Percentiles rank a stretch among this genome's conserved stretches.
phyloP scores from a whole-genome alignment of 2,329 filamentous ascomycete species.

The Rutstroemia sp. region DNA sequence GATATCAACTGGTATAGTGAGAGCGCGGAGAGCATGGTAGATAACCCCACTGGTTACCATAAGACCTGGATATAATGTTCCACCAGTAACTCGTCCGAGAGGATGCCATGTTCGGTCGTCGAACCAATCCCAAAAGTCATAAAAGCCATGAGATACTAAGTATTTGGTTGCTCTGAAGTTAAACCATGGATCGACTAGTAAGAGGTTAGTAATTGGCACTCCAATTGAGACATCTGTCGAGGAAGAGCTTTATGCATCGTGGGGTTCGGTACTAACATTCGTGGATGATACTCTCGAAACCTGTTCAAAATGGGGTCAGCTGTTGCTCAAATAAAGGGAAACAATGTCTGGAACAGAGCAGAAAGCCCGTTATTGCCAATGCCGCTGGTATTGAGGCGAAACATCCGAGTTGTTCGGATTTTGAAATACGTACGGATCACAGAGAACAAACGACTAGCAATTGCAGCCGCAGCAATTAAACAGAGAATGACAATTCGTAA shows the following conservation, averaged over 20 bases:
- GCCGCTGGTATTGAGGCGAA: too few relatives aligned
- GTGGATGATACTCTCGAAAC: constrained; percentile 99
- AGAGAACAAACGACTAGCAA: constrained; percentile 92
- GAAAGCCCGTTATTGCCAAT: background rate
- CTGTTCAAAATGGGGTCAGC: constrained; percentile 38
- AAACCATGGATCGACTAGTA: constrained; percentile 95
- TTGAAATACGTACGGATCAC: constrained; percentile 72
- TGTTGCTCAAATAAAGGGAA: constrained; percentile 6
- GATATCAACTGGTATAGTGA: constrained; percentile 93
- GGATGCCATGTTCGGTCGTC: constrained; percentile 99
- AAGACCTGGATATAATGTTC: constrained; percentile 95
- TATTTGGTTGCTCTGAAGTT: constrained; percentile 99
- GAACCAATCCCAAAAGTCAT: constrained; percentile 99
- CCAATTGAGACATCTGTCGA: constrained; percentile 17
- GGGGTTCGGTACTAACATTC: constrained; percentile 66
- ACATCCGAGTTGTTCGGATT: background rate
- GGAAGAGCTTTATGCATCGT: constrained; percentile 11
- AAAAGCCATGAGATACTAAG: constrained; percentile 92
- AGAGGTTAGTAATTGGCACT: constrained; percentile 24
- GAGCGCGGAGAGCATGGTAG: constrained; percentile 83
- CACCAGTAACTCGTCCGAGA: constrained; percentile 93
- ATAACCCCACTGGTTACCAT: constrained; percentile 99
- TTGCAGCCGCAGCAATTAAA: constrained; percentile 84
- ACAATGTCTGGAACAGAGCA: too few relatives aligned
- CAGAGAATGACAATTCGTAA: constrained; percentile 84